Evolutionary conservation across 805 yeast genomes (phyloP).

Genomic region (Cephaloascus albidus): DNA sequence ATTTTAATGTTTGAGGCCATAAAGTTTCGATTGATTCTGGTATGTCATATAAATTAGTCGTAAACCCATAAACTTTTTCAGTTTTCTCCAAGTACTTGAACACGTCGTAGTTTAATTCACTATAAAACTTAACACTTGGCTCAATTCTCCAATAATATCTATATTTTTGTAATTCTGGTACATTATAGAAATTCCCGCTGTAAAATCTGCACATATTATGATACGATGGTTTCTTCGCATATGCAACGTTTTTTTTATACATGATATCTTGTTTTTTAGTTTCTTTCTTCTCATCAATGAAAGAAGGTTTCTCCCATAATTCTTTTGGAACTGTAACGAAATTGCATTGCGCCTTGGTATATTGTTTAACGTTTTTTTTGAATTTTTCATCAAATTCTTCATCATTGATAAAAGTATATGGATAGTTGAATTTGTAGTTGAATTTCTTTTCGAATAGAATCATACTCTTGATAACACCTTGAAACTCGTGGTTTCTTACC

Average conservation of each 20-base stretch:
- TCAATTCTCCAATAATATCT: constrained; percentile 78
- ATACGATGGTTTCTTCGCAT: constrained; percentile 54
- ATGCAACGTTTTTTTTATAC: constrained; percentile 38
- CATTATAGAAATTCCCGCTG: constrained; percentile 52
- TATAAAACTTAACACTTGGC: constrained; percentile 60
- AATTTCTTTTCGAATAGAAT: constrained; percentile 52
- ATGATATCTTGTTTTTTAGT: constrained; percentile 28
- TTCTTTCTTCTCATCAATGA: constrained; percentile 39
- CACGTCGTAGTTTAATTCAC: constrained; percentile 67
- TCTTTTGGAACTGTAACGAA: constrained; percentile 30
- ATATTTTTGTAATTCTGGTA: constrained; percentile 52
- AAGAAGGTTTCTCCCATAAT: constrained; percentile 51
- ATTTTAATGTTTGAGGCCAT: constrained; percentile 65
- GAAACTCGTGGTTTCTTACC: constrained; percentile 59
- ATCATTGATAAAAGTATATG: constrained; percentile 76
- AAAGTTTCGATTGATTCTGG: constrained; percentile 52
- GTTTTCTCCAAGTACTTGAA: constrained; percentile 65
- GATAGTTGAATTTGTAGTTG: constrained; percentile 65
- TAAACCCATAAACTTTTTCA: constrained; percentile 66
- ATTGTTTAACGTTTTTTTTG: constrained; percentile 28
- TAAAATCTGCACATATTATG: constrained; percentile 85
- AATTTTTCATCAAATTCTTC: constrained; percentile 52
- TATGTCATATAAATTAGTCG: constrained; percentile 59
- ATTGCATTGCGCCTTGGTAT: constrained; percentile 20
- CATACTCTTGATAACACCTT: constrained; percentile 41